These are phyloP conservation scores for Lindgomyces ingoldianus DNA, from an alignment of 495 filamentous ascomycete genomes.

Conservation along the genomic window DNA sequence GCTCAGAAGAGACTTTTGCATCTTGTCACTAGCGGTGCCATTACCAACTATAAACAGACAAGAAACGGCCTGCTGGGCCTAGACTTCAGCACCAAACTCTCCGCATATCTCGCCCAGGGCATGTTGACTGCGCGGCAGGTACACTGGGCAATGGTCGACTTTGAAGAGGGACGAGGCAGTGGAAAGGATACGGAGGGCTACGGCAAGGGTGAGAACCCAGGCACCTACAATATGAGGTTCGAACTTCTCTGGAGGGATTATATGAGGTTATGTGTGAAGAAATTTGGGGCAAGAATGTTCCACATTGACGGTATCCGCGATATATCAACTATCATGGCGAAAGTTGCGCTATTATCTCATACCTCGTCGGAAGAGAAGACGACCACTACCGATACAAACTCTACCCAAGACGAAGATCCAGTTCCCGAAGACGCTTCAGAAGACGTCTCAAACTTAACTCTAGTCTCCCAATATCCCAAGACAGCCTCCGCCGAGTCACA, in stretches of 20 bases:
- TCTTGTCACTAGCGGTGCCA: constrained; percentile 58
- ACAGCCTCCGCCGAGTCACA: background rate
- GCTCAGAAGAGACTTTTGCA: constrained; percentile 58
- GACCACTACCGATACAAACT: no score
- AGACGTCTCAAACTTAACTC: background rate
- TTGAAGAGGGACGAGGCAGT: constrained; percentile 56
- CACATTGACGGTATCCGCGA: constrained; percentile 58
- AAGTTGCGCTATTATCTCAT: background rate
- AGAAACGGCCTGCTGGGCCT: constrained; percentile 66
- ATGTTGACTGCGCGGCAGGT: constrained; percentile 67
- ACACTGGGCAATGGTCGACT: constrained; percentile 60
- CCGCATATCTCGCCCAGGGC: constrained; percentile 67
- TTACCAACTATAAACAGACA: constrained; percentile 63
- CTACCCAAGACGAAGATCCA: no score
- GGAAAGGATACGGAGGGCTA: constrained; percentile 46
- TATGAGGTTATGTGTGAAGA: constrained; percentile 67
- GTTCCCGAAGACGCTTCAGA: no score
- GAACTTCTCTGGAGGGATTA: constrained; percentile 77
- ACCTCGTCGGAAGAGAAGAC: background rate
- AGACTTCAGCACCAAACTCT: constrained; percentile 71
- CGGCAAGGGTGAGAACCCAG: constrained; percentile 64
- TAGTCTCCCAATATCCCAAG: background rate
- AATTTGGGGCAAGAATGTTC: constrained; percentile 64
- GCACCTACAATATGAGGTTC: constrained; percentile 66
- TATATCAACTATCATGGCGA: background rate